A percentile compares a stretch with the other conserved stretches of the same genome.
These are phyloP conservation scores for Capsella rubella DNA, from an alignment of 441 rosid species.

Conservation along the genomic window DNA sequence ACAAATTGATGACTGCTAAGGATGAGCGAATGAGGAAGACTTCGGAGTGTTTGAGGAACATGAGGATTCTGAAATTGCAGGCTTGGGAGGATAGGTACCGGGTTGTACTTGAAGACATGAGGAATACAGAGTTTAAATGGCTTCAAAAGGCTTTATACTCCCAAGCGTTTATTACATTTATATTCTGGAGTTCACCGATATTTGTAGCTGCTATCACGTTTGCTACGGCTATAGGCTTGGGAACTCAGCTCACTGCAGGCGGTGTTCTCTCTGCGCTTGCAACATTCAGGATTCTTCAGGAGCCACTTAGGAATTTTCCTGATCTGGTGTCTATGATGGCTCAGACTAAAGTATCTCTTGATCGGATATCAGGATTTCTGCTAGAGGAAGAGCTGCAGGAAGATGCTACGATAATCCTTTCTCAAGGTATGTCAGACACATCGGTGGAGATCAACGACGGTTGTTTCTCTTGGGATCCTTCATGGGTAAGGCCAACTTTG, in stretches of 20 bases:
- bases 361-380: neutral
- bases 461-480: neutral
- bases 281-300: conserved; percentile 2
- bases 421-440: neutral
- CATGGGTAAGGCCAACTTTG: neutral
- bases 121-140: neutral
- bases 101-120: neutral
- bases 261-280: neutral
- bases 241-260: neutral
- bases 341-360: neutral
- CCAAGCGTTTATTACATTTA: neutral
- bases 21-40: conserved; percentile 3
- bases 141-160: neutral
- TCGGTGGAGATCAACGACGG: neutral
- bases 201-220: neutral
- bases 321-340: conserved; percentile 3
- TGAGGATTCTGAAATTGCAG: neutral
- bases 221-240: conserved; percentile 1
- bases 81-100: conserved; percentile 1
- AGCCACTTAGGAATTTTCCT: neutral
- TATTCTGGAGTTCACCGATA: neutral
- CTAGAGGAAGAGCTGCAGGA: neutral
- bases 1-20: neutral
- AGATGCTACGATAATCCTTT: neutral
- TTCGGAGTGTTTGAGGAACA: neutral